phyloP scores from a whole-genome alignment of 768 basidiomycete genomes.

The Serpula lacrymans region DNA sequence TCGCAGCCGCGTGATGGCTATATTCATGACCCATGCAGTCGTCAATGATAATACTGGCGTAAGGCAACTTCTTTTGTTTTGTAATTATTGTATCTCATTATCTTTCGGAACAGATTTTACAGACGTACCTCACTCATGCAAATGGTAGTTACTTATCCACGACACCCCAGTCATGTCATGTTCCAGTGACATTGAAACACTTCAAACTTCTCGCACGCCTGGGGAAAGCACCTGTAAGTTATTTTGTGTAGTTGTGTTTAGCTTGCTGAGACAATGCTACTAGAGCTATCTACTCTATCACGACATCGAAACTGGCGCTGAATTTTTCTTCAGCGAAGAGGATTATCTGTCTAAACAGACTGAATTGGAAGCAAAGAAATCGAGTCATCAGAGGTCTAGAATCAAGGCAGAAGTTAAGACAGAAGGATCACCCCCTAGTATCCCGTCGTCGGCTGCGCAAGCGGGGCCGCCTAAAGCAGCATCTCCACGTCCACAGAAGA shows the following conservation, averaged over 20 bases:
- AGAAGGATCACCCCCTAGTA: conserved; percentile 32
- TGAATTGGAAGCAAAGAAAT: conserved; percentile 18
- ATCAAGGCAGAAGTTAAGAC: conserved; percentile 38
- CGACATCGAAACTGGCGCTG: conserved; percentile 61
- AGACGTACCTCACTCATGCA: conserved; percentile 38
- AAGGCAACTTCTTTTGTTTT: conserved; percentile 22
- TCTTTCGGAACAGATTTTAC: conserved; percentile 39
- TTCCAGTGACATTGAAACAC: conserved; percentile 73
- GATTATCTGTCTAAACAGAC: conserved; percentile 52
- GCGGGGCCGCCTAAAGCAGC: conserved; percentile 14
- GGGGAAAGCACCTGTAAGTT: conserved; percentile 56
- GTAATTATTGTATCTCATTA: neutral
- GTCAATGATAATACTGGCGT: conserved; percentile 55
- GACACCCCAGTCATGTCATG: conserved; percentile 37
- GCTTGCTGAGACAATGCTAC: too few relatives aligned
- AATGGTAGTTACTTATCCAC: conserved; percentile 16
- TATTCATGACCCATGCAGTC: conserved; percentile 71
- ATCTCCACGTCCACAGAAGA: conserved; percentile 32
- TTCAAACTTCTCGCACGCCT: conserved; percentile 72
- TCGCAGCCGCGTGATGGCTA: conserved; percentile 55
- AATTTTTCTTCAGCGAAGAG: conserved; percentile 67
- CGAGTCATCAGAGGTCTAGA: conserved; percentile 12
- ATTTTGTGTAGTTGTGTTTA: neutral
- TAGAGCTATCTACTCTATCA: conserved; percentile 55
- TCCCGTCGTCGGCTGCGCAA: conserved; percentile 19